Conservation (phyloP, 495 filamentous ascomycete genomes). For the Hypoxylon perforatum region DNA sequence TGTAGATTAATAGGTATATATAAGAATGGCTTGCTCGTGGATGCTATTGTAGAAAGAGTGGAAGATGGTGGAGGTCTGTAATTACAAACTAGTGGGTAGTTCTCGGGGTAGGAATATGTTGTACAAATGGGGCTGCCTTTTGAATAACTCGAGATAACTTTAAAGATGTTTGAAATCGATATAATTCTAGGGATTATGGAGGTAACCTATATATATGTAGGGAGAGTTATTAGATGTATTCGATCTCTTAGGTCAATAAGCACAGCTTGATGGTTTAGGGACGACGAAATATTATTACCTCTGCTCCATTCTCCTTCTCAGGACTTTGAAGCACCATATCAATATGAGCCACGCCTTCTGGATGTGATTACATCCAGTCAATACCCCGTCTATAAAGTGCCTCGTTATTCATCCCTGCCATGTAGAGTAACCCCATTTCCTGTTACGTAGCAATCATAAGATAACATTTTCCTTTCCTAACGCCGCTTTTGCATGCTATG, state of each 20-base stretch:
- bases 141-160: too few relatives aligned
- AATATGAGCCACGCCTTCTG: neutral
- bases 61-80: neutral
- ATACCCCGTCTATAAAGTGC: neutral
- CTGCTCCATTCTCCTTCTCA: too few relatives aligned
- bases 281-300: too few relatives aligned
- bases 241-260: neutral
- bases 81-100: too few relatives aligned
- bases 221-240: too few relatives aligned
- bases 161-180: too few relatives aligned
- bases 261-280: too few relatives aligned
- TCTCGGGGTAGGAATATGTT: too few relatives aligned
- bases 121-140: too few relatives aligned
- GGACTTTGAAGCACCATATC: too few relatives aligned
- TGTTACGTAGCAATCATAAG: neutral
- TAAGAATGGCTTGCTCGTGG: neutral
- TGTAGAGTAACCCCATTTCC: neutral
- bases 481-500: slow-evolving; percentile 6
- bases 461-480: slow-evolving; percentile 8
- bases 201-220: too few relatives aligned
- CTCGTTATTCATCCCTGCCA: neutral
- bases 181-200: too few relatives aligned
- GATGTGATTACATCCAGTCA: neutral
- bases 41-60: neutral
- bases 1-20: neutral